Evolutionary conservation across 768 basidiomycete genomes (phyloP).

Genomic region (Lactifluus subvellereus): DNA sequence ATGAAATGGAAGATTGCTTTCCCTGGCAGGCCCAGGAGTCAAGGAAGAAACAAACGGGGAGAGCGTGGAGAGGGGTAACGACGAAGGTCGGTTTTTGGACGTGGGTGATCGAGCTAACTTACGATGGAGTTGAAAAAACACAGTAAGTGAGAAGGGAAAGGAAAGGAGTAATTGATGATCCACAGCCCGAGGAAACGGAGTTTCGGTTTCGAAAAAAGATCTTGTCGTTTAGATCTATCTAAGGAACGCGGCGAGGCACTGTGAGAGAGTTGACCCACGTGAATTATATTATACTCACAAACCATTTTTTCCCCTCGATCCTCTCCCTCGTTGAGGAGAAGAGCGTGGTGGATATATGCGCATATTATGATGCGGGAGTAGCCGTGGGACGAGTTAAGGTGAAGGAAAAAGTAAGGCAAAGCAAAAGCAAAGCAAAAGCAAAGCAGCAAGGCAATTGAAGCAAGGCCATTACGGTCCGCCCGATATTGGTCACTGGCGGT

Average conservation of each 20-base stretch:
- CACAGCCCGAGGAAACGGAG: slow-evolving; percentile 14
- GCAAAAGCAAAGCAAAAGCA: neutral
- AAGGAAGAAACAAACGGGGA: neutral
- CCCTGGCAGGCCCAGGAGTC: neutral
- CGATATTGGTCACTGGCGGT: slow-evolving; percentile 1
- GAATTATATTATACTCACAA: neutral
- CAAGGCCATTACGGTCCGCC: neutral
- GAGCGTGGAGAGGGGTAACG: neutral
- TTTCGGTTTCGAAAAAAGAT: slow-evolving; percentile 1
- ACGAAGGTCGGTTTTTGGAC: neutral
- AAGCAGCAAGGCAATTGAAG: neutral
- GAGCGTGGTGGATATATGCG: neutral
- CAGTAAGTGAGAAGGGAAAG: neutral
- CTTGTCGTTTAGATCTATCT: slow-evolving; percentile 17
- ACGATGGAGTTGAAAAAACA: neutral
- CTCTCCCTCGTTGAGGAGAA: neutral
- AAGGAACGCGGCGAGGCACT: slow-evolving; percentile 12
- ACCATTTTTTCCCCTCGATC: neutral
- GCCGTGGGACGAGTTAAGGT: neutral
- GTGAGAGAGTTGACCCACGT: slow-evolving; percentile 2
- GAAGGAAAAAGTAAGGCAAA: neutral
- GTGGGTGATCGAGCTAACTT: neutral
- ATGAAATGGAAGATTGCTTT: slow-evolving; percentile 13
- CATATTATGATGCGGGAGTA: neutral
- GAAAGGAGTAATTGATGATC: slow-evolving; percentile 15